Evolutionary conservation across 805 yeast species (phyloP).

Genomic region (Pichia cabralensis): DNA sequence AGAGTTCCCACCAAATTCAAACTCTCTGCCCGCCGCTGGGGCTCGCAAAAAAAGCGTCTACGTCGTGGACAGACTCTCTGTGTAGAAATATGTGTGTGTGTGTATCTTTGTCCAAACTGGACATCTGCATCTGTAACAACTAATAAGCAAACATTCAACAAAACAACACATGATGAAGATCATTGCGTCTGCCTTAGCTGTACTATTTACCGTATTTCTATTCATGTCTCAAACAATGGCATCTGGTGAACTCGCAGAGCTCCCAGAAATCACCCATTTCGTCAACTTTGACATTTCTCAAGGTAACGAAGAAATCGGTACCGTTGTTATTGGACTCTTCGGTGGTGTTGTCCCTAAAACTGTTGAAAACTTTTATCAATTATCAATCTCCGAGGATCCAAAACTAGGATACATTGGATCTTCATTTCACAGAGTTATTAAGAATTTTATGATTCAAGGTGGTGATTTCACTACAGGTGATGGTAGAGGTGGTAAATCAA

Average conservation of each 20-base stretch:
- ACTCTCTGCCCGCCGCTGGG: too few species aligned
- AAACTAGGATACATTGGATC: conserved; percentile 51
- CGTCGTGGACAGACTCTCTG: too few species aligned
- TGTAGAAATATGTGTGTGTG: too few species aligned
- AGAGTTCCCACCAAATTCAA: too few species aligned
- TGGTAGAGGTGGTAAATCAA: conserved; percentile 69
- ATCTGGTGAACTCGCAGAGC: conserved; percentile 21
- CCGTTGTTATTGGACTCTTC: conserved; percentile 78
- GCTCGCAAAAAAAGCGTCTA: too few species aligned
- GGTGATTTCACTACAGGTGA: conserved; percentile 66
- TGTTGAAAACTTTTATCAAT: conserved; percentile 76
- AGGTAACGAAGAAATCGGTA: conserved; percentile 69
- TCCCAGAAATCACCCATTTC: conserved; percentile 58
- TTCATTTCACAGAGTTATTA: conserved; percentile 64
- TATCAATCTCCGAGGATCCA: conserved; percentile 68
- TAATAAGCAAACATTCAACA: too few species aligned
- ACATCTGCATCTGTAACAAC: too few species aligned
- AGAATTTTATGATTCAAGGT: conserved; percentile 69
- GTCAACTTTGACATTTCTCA: conserved; percentile 82
- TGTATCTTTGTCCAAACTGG: too few species aligned
- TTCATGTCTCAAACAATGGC: conserved; percentile 13
- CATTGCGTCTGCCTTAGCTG: conserved; percentile 11
- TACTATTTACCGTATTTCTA: conserved; percentile 14
- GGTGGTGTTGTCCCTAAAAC: conserved; percentile 85
- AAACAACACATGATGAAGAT: conserved; percentile 19